Evolutionary conservation across 2,329 filamentous ascomycete genomes (phyloP), one percentile per base, ranked within the genome.

Genomic region (Apiospora kogelbergensis): DNA sequence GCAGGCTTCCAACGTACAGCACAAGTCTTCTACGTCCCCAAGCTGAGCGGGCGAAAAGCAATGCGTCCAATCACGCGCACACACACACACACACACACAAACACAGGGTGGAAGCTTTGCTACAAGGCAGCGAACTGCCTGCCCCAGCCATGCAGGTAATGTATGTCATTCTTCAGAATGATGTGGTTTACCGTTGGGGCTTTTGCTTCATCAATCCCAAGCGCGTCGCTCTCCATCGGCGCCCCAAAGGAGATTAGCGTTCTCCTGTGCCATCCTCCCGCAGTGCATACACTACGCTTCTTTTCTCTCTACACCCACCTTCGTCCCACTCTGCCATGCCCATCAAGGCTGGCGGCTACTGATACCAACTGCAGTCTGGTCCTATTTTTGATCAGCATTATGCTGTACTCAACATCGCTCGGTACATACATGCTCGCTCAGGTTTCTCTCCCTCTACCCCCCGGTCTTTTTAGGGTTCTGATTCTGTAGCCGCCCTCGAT

Each of bases 261-360:
- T 30, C 48, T 37, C 17, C 30, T 60, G 53, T 60, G 30, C 41
- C 41, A 42, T 37, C 44, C 22, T 37, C 30, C 41, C 30, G 41
- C 65, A 30, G 6, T 45, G 41, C 30, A 53, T 66, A 33, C 65
- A n/a, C 30, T 15, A 24, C 40, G 17, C 4, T 15, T 42, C 20
- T 15, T 42, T 10, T 24, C n/a, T 66, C 22, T 37, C 53, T 60
- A 37, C 53, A 60, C 53, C 53, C 53, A 60, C 53, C 53, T 37
- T 9, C 30, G 53, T 60, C 53, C 53, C 53, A 60, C 53, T 60
- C n/a, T 60, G 17, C 53, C 53, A 60, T 60, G 26, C 30, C 15
- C 53, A n/a, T 60, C 53, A 60, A 75, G 77, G 77, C 77, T 79
- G 78, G 78, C 78, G 78, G 73, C 75, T 79, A 78, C 74, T 76